Base-by-base conservation (phyloP, 1,284 basidiomycete genomes). In the Cryptococcus sp. region DNA sequence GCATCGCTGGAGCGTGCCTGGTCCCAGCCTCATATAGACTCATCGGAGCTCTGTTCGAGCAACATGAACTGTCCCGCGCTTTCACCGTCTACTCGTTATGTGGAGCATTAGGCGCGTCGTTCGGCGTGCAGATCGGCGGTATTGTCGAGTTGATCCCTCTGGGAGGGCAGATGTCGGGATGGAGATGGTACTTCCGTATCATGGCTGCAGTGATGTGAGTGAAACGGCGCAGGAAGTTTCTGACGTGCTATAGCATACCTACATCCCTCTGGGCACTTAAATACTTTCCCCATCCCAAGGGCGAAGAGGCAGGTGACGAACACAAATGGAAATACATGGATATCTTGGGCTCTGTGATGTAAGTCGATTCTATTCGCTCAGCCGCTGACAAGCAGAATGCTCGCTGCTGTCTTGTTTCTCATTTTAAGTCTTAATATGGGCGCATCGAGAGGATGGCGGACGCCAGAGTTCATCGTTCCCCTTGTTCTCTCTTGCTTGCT, bases 101-200 rank as follows among this genome's bases (percentile, higher is more conserved):
- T 11, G 69, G 61, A 13, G 56, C 56, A n/a, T 20, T 66, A 17
- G 64, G 61, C 10, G 61, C 61, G 31, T 47, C 58, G 31, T 56
- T 56, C 7, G 69, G 61, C 23, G 58, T 60, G 31, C 52, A 67
- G 60, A 52, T 69, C 60, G 68, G 64, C 10, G 70, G 64, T 0
- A 27, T 66, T 16, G 47, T 73, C 55, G 61, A 62, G 53, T 58
- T 75, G 62, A 59, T 76, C 71, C 47, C 71, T 64, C n/a, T n/a
- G 6, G 22, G 22, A n/a, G 58, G 74, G 60, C 57, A 73, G 55
- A 55, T 75, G 61, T 54, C 72, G 52, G 11, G 64, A 53, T 64
- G 72, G 71, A 42, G 61, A 39, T 66, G 78, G 76, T 69, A 79
- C 71, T 68, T 80, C 68, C 31, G 69, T 49, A 13, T 78, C 64